phyloP scores from a whole-genome alignment of 441 rosid genomes.

The Raphanus hybrid region DNA sequence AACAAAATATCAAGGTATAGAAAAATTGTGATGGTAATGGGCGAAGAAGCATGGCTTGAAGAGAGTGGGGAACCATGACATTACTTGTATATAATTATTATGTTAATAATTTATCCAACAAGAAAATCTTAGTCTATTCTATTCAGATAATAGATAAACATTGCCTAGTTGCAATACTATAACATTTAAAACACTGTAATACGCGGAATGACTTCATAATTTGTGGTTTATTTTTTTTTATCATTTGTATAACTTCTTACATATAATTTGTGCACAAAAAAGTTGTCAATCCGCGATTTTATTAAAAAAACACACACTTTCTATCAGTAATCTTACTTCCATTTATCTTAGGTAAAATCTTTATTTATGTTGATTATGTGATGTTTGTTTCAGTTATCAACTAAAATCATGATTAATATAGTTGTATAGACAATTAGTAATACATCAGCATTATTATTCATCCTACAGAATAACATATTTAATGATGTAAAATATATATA shows the following conservation, averaged over 20 bases:
- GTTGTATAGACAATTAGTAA: not conserved
- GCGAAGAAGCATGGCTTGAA: conserved; percentile 30
- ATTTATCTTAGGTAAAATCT: not conserved
- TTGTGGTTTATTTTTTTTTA: not conserved
- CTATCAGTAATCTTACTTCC: not conserved
- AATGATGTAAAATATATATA: not conserved
- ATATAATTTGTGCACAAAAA: not conserved
- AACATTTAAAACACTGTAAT: not conserved
- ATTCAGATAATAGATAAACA: conserved; percentile 12
- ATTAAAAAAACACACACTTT: not conserved
- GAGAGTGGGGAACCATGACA: conserved; percentile 41
- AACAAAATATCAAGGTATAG: conserved; percentile 14
- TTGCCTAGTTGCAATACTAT: conserved; percentile 12
- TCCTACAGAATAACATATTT: not conserved
- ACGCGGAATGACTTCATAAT: not conserved
- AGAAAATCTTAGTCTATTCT: conserved; percentile 7
- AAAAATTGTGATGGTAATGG: conserved; percentile 11
- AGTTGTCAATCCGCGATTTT: not conserved
- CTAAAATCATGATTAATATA: not conserved
- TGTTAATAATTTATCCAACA: conserved; percentile 9
- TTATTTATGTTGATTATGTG: not conserved
- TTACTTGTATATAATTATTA: conserved; percentile 29
- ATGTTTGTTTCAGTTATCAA: not conserved
- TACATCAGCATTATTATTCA: not conserved
- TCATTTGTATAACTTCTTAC: not conserved